Evolutionary conservation across 768 basidiomycete genomes (phyloP).

Genomic region (Suillus weaverae): DNA sequence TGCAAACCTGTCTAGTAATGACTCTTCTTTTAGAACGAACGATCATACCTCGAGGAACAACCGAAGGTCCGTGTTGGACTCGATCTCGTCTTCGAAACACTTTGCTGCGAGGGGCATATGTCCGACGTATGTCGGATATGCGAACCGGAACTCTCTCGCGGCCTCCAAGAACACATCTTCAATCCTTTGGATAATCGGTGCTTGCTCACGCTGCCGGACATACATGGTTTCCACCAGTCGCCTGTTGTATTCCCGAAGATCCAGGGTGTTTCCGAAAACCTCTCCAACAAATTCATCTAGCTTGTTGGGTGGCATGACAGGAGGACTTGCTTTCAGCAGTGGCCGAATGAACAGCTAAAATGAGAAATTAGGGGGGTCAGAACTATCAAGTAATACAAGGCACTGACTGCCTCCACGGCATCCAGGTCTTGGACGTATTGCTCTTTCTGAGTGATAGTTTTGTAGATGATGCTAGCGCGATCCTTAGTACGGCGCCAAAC

Average conservation of each 20-base stretch:
- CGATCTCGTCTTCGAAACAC: conserved; percentile 82
- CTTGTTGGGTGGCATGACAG: conserved; percentile 52
- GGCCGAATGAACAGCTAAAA: conserved; percentile 53
- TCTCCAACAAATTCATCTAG: conserved; percentile 86
- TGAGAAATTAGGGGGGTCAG: conserved; percentile 30
- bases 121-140: conserved; percentile 85
- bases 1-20: conserved; percentile 9
- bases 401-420: conserved; percentile 69
- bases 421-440: conserved; percentile 89
- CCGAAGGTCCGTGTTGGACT: conserved; percentile 76
- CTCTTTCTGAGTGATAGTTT: conserved; percentile 85
- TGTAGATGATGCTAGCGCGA: conserved; percentile 65
- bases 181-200: conserved; percentile 77
- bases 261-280: conserved; percentile 86
- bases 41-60: conserved; percentile 77
- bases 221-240: conserved; percentile 84
- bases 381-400: conserved; percentile 3
- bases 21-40: background rate
- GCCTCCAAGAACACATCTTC: conserved; percentile 89
- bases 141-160: conserved; percentile 82
- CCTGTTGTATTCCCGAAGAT: conserved; percentile 81
- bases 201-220: conserved; percentile 81
- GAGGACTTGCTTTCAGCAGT: conserved; percentile 52
- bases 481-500: conserved; percentile 3
- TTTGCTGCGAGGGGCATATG: conserved; percentile 85